Evolutionary conservation across 805 yeast species (phyloP), one percentile per base, ranked within the genome.

Genomic region (Brettanomyces anomalus): DNA sequence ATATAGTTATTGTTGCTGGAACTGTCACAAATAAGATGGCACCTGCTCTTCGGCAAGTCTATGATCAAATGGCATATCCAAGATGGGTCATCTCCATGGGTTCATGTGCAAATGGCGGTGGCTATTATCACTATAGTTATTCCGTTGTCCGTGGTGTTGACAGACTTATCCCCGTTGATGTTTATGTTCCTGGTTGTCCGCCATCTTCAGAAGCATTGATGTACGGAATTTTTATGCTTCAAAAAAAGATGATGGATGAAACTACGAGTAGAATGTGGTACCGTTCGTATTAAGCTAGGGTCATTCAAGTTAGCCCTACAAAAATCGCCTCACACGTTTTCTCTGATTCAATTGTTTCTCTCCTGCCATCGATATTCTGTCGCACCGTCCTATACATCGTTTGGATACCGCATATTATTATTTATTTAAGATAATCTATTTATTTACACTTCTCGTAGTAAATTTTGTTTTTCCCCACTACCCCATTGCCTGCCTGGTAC

Each of bases 1-100:
- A 85, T 73, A 81, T 85, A 51, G 84, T 85, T 84, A 85, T 85
- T 66, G 93, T 86, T 44, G 95, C 95, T 3, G 95, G 95, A 35
- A 85, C 95, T 3, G 76, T 85, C 51, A 85, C 95, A 49, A 85
- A 85, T 64, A 85, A 85, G 68, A 85, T 85, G 95, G 95, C 95
- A 2, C 95, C 95, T 34, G 93, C 93, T 20, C 71, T 85, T 62
- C 81, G 95, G 70, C 93, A 85, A 68, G 95, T 85, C 30, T 85
- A 86, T 64, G 95, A 85, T 64, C 95, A 85, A 67, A 86, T 86
- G 95, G 87, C 95, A 31, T 93, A 83, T 54, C 95, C 95, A 38
- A 79, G 89, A 67, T 85, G 95, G 95, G 95, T 86, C 41, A 85
- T 85, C 54, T 83, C 93, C 44, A 85, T 85, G 95, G 95, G 95